A percentile compares a stretch with the other conserved stretches of the same genome.
These are phyloP conservation scores for Gregarina niphandrodes DNA, from an alignment of 169 alveolate genomes.

Conservation along the genomic window DNA sequence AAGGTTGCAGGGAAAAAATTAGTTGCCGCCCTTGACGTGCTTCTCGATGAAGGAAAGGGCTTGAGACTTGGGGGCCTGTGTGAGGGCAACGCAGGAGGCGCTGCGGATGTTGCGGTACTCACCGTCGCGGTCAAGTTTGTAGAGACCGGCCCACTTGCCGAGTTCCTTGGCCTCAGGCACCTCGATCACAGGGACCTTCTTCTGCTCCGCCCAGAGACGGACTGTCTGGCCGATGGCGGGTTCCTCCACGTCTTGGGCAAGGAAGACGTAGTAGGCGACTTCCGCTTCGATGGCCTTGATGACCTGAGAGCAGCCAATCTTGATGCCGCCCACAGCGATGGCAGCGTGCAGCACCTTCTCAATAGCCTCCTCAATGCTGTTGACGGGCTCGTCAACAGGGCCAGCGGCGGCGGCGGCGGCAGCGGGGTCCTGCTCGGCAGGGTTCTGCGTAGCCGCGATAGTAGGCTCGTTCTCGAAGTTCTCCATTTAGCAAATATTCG, in stretches of 20 bases:
- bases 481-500: too few relatives aligned
- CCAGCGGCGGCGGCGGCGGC: too few relatives aligned
- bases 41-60: too few relatives aligned
- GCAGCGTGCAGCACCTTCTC: slow-evolving; percentile 31
- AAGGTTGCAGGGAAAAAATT: too few relatives aligned
- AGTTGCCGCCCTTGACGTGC: too few relatives aligned
- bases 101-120: slow-evolving; percentile 75
- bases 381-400: slow-evolving; percentile 3
- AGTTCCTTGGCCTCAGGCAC: slow-evolving; percentile 70
- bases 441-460: too few relatives aligned
- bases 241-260: slow-evolving; percentile 57
- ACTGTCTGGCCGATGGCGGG: slow-evolving; percentile 58
- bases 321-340: slow-evolving; percentile 51
- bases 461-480: too few relatives aligned
- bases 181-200: slow-evolving; percentile 61
- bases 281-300: slow-evolving; percentile 61
- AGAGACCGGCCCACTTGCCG: slow-evolving; percentile 90
- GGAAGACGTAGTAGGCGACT: slow-evolving; percentile 37
- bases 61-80: too few relatives aligned
- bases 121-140: slow-evolving; percentile 74
- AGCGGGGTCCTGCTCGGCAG: too few relatives aligned
- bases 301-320: slow-evolving; percentile 63
- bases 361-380: slow-evolving; percentile 1
- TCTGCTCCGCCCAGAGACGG: slow-evolving; percentile 59
- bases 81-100: slow-evolving; percentile 77